phyloP scores from a whole-genome alignment of 352 stramenopile species.

The Globisporangium sylvaticum region DNA sequence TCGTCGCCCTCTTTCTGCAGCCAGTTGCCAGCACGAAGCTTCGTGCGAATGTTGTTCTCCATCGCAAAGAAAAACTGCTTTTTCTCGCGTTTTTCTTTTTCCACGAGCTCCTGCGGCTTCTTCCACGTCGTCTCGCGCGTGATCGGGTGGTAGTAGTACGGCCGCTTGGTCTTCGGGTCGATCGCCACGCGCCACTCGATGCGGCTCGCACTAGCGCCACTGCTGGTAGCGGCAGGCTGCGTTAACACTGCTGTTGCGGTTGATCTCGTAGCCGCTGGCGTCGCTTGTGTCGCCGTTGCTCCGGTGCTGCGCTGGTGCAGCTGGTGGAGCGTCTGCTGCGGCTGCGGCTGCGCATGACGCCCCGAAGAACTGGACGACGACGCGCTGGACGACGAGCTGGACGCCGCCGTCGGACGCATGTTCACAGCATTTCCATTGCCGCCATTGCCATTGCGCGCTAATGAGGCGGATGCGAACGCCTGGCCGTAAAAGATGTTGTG shows the following conservation, averaged over 20 bases:
- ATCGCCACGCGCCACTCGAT: constrained; percentile 77
- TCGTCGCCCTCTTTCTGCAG: constrained; percentile 31
- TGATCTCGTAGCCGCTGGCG: neutral
- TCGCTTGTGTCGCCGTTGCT: neutral
- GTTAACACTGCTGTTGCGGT: constrained; percentile 12
- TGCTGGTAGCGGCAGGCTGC: constrained; percentile 6
- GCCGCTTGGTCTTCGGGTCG: constrained; percentile 82
- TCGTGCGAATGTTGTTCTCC: constrained; percentile 95
- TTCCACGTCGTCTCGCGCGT: constrained; percentile 98
- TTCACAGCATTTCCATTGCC: neutral
- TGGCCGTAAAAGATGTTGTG: constrained; percentile 13
- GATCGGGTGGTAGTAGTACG: constrained; percentile 97
- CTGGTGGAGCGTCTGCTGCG: constrained; percentile 23
- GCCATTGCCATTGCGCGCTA: neutral
- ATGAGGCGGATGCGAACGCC: constrained; percentile 5
- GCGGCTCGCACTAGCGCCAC: constrained; percentile 16
- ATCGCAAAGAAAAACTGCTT: constrained; percentile 94
- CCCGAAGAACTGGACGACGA: neutral
- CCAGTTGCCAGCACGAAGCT: constrained; percentile 65
- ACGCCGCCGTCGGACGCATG: neutral
- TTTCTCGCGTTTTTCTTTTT: constrained; percentile 77
- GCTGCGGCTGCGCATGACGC: neutral
- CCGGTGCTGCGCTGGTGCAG: constrained; percentile 24
- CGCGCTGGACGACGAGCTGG: constrained; percentile 11
- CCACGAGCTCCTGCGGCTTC: constrained; percentile 83